phyloP scores from a whole-genome alignment of 2,329 filamentous ascomycete species.

The Plectosphaerella sp. region DNA sequence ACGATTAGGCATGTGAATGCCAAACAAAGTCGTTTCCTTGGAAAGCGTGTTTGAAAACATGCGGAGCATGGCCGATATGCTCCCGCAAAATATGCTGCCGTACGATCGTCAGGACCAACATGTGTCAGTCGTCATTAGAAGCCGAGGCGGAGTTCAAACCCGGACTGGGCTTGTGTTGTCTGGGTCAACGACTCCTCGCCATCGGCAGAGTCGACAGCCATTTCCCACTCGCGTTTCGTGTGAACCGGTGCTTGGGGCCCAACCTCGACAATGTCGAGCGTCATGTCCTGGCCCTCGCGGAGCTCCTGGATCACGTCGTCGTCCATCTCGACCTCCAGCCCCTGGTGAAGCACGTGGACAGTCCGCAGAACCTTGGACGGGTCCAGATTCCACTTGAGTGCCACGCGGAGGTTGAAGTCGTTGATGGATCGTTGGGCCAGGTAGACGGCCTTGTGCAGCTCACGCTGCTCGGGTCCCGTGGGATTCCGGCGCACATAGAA shows the following conservation, averaged over 20 bases:
- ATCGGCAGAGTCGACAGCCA: slow-evolving; percentile 49
- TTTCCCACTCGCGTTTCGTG: slow-evolving; percentile 57
- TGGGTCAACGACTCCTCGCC: slow-evolving; percentile 26
- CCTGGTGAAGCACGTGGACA: slow-evolving; percentile 67
- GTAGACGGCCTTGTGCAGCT: slow-evolving; percentile 82
- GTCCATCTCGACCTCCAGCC: slow-evolving; percentile 80
- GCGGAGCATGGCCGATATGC: too few species aligned
- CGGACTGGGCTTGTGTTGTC: slow-evolving; percentile 18
- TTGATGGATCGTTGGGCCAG: slow-evolving; percentile 69
- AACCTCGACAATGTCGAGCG: slow-evolving; percentile 59
- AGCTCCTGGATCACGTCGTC: slow-evolving; percentile 83
- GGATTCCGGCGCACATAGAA: slow-evolving; percentile 69
- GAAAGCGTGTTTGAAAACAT: too few species aligned
- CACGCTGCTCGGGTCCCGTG: slow-evolving; percentile 44
- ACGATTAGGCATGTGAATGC: not conserved
- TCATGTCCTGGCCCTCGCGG: slow-evolving; percentile 89
- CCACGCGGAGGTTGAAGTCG: slow-evolving; percentile 69
- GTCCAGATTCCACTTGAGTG: slow-evolving; percentile 78
- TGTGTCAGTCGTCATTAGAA: slow-evolving; percentile 29
- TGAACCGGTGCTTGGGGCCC: slow-evolving; percentile 23
- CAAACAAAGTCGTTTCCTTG: slow-evolving; percentile 4
- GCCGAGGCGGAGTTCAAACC: slow-evolving; percentile 40
- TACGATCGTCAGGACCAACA: too few species aligned
- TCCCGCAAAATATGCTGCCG: too few species aligned
- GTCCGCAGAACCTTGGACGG: slow-evolving; percentile 65